Evolutionary conservation across 805 yeast genomes (phyloP), one percentile per base, ranked within the genome.

Genomic region (Yarrowia alimentaria): DNA sequence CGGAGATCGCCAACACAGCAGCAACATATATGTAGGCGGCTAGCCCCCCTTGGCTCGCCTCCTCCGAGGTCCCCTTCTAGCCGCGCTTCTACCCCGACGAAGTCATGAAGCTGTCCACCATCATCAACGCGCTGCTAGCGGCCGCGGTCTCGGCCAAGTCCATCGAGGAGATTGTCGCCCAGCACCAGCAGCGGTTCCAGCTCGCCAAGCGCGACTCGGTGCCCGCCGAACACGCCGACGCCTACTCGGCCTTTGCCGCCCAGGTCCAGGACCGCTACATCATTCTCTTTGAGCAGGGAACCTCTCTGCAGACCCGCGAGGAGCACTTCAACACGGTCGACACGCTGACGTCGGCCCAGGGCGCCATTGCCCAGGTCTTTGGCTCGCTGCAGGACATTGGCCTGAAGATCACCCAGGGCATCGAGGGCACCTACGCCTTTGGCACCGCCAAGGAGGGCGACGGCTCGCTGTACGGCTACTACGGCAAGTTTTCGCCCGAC

Each of bases 401-500:
- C 10, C 22, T 29, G 18, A 32, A 31, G 6, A 31, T 48, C 31
- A 49, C 32, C n/a, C 47, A 53, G 21, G 57, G 57, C 16, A 54
- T 54, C 25, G 53, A 52, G 31, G 57, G 58, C 13, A 31, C 51
- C 17, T 45, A 30, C 10, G 26, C 51, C 18, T 45, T 33, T 33
- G 51, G 51, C 7, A 32, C 42, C 4, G 43, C 56, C 32, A 50
- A 55, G 31, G 30, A 53, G 8, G 50, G 56, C 12, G 66, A 71
- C 54, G 55, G 60, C 50, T 51, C 62, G 5, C 55, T 74, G 54
- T 55, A 60, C 31, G 79, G 79, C 37, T 74, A 74, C 65, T 61
- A 73, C 24, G 79, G 79, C 25, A 65, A 55, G 62, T 75, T 75
- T 57, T 61, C 70, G 57, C 70, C 66, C 22, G 64, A 64, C 42